Evolutionary conservation across 352 stramenopile species (phyloP).

Genomic region (Globisporangium nodosum): DNA sequence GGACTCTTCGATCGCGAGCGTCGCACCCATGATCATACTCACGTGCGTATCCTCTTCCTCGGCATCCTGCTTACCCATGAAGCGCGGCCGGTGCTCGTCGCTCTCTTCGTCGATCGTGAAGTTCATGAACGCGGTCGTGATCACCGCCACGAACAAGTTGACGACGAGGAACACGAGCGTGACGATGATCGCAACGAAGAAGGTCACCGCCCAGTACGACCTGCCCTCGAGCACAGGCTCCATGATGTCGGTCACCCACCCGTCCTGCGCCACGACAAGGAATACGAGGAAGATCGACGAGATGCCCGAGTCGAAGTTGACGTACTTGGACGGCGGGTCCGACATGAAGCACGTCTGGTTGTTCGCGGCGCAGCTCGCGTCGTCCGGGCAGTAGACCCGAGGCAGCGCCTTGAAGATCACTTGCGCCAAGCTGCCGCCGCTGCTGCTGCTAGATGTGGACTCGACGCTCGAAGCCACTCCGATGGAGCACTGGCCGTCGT

Average conservation of each 20-base stretch:
- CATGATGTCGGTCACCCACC: slow-evolving; percentile 79
- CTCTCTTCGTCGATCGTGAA: slow-evolving; percentile 50
- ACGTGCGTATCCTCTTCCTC: slow-evolving; percentile 67
- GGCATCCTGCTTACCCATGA: slow-evolving; percentile 52
- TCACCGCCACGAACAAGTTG: slow-evolving; percentile 79
- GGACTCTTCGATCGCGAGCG: slow-evolving; percentile 62
- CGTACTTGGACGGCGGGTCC: slow-evolving; percentile 31
- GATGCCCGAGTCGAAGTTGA: slow-evolving; percentile 74
- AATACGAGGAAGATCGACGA: slow-evolving; percentile 74
- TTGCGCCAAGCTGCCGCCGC: not conserved
- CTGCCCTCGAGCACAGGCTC: slow-evolving; percentile 61
- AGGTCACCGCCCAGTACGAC: slow-evolving; percentile 44
- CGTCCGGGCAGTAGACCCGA: slow-evolving; percentile 41
- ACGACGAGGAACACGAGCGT: slow-evolving; percentile 81
- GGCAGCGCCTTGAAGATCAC: slow-evolving; percentile 32
- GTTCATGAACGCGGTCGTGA: slow-evolving; percentile 83
- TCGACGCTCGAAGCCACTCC: not conserved
- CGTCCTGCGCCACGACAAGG: slow-evolving; percentile 70
- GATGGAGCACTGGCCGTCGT: slow-evolving; percentile 44
- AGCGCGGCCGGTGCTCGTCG: slow-evolving; percentile 28
- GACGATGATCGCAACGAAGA: slow-evolving; percentile 67
- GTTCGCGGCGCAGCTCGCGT: slow-evolving; percentile 29
- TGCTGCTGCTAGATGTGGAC: not conserved
- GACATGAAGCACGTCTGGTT: slow-evolving; percentile 28
- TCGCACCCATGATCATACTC: slow-evolving; percentile 78